Evolutionary conservation across 2,329 filamentous ascomycete species (phyloP), one percentile per base, ranked within the genome.

Genomic region (Thelonectria olida): DNA sequence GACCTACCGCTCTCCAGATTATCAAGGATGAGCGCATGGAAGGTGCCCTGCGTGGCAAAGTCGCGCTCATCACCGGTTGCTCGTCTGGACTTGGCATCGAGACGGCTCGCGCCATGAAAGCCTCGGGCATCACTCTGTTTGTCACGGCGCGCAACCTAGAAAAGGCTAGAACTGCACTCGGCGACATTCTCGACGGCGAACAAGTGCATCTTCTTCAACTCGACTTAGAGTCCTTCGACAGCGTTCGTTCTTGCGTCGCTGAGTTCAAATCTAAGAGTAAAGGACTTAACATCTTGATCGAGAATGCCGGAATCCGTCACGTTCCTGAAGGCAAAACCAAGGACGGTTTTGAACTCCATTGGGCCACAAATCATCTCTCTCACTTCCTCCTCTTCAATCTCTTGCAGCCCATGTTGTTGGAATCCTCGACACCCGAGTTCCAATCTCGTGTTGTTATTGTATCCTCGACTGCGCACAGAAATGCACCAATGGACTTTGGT

Each of bases 81-180:
- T 77, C 77, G 2, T 75, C 75, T 0, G 78, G 78, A 1, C 70
- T 80, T 19, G 78, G 78, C 7, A 66, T 77, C 28, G 77, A 78
- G 59, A 80, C 76, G 1, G 78, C 72, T n/a, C 71, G 73, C 7
- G 79, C 78, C 2, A 64, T 81, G 1, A 62, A 69, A 12, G 51
- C 62, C 7, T 80, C 79, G 0, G 78, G 79, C 6, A 78, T 78
- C 0, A 75, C 62, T 2, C 56, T 81, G 10, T 78, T 74, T 54
- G 61, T 78, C 2, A 74, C 75, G 1, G 79, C 72, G 0, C 70
- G 80, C 2, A 67, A 79, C 52, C 42, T 77, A 1, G 60, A 62
- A 8, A 79, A 78, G 53, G 76, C 73, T 9, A 68, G 74, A 57
- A 51, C 61, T 13, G 73, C 72, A 9, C 65, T 75, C 13, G 67